Percentiles rank a stretch among this genome's conserved stretches.
Conservation (phyloP, 805 yeast genomes). For the Metschnikowia bowlesiae region DNA sequence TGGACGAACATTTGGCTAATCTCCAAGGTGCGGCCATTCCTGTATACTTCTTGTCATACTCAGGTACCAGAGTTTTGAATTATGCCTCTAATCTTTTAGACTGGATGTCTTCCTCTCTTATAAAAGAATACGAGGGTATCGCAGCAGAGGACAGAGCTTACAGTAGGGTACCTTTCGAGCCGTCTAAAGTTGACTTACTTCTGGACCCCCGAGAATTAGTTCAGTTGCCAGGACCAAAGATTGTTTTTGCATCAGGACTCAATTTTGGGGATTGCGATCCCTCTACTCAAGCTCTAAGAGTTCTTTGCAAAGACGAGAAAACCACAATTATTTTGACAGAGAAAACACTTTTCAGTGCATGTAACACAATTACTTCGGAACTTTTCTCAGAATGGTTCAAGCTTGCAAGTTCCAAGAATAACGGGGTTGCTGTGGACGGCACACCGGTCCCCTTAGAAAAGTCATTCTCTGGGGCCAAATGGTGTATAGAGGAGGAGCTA, state of each 20-base stretch:
- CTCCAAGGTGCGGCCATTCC: constrained; percentile 55
- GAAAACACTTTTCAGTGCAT: constrained; percentile 30
- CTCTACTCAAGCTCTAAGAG: constrained; percentile 48
- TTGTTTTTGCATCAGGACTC: constrained; percentile 72
- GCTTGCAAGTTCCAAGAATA: constrained; percentile 30
- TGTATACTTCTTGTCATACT: constrained; percentile 67
- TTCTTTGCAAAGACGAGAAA: constrained; percentile 58
- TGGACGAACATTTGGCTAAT: constrained; percentile 58
- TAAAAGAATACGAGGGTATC: constrained; percentile 70
- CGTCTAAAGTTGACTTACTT: constrained; percentile 53
- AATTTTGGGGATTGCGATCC: constrained; percentile 61
- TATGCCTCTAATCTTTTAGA: constrained; percentile 89
- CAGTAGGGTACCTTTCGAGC: constrained; percentile 69
- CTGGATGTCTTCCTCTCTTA: constrained; percentile 91
- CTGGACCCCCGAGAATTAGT: constrained; percentile 53
- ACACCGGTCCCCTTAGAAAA: constrained; percentile 50
- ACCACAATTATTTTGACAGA: constrained; percentile 77
- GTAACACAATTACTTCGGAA: constrained; percentile 44
- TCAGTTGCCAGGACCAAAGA: constrained; percentile 62
- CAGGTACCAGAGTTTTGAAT: constrained; percentile 71
- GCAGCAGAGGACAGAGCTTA: constrained; percentile 19
- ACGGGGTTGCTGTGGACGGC: constrained; percentile 53
- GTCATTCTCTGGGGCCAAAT: constrained; percentile 37
- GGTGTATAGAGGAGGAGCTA: constrained; percentile 47
- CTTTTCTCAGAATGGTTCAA: constrained; percentile 53